Percentiles rank a stretch among this genome's conserved stretches.
phyloP scores from a whole-genome alignment of 1,284 basidiomycete genomes.

The Polyporus tsugae region DNA sequence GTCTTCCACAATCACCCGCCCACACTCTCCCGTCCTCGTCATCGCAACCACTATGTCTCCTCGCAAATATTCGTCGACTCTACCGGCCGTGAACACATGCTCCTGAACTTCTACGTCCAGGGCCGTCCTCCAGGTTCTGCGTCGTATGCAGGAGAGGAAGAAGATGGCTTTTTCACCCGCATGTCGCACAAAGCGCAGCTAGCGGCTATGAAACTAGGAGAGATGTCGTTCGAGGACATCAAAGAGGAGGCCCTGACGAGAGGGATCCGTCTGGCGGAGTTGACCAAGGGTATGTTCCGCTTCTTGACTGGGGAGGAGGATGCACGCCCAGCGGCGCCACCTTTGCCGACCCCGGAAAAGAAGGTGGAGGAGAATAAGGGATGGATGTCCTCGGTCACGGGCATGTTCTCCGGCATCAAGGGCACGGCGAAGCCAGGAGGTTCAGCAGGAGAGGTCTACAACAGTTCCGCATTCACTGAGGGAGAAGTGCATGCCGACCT shows the following conservation, averaged over 20 bases:
- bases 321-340: slow-evolving; percentile 47
- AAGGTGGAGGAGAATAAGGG: slow-evolving; percentile 48
- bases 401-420: slow-evolving; percentile 74
- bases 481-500: slow-evolving; percentile 84
- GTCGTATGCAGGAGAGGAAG: slow-evolving; percentile 16
- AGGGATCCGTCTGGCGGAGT: slow-evolving; percentile 46
- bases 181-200: slow-evolving; percentile 50
- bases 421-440: slow-evolving; percentile 49
- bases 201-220: slow-evolving; percentile 50
- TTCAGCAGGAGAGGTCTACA: slow-evolving; percentile 39
- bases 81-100: slow-evolving; percentile 79
- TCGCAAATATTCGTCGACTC: slow-evolving; percentile 78
- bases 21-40: slow-evolving; percentile 71
- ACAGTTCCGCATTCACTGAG: slow-evolving; percentile 65
- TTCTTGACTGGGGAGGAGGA: slow-evolving; percentile 68
- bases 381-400: slow-evolving; percentile 63
- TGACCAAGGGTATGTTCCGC: slow-evolving; percentile 63
- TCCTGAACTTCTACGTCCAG: slow-evolving; percentile 81
- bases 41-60: slow-evolving; percentile 80
- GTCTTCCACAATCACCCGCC: slow-evolving; percentile 83
- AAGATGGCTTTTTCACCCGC: slow-evolving; percentile 16
- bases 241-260: slow-evolving; percentile 49
- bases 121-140: slow-evolving; percentile 53
- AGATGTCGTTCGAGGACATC: slow-evolving; percentile 63
- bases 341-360: slow-evolving; percentile 42